phyloP scores from a whole-genome alignment of 164 flowering plant genomes.

The Macadamia tetraphylla region DNA sequence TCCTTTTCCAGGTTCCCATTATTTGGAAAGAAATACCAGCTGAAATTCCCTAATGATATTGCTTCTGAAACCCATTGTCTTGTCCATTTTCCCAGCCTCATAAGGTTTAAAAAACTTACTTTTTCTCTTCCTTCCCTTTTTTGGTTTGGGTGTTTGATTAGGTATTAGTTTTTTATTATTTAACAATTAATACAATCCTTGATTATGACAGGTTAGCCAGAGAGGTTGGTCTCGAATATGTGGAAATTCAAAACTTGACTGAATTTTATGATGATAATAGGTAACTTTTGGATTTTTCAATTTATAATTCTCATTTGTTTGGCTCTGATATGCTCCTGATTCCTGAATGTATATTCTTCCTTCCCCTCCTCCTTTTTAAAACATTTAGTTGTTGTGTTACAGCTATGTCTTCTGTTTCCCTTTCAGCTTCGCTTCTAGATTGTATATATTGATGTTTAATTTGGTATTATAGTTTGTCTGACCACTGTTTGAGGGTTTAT shows the following conservation, averaged over 20 bases:
- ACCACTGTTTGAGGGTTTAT: no score
- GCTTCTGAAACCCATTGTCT: slow-evolving; percentile 78
- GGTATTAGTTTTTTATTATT: not conserved
- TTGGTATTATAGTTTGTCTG: no score
- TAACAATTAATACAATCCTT: not conserved
- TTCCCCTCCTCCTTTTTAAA: no score
- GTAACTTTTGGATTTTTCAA: slow-evolving; percentile 22
- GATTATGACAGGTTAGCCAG: slow-evolving; percentile 75
- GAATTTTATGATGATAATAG: slow-evolving; percentile 98
- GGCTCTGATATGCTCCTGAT: not conserved
- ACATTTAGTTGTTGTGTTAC: not conserved
- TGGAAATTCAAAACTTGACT: slow-evolving; percentile 89
- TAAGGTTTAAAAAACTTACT: slow-evolving; percentile 47
- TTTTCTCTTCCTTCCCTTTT: not conserved
- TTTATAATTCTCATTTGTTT: not conserved
- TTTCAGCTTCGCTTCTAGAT: not conserved
- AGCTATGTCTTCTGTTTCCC: not conserved
- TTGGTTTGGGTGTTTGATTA: not conserved
- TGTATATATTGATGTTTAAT: not conserved
- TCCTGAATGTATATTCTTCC: no score
- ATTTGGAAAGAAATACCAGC: slow-evolving; percentile 90
- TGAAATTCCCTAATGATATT: slow-evolving; percentile 73
- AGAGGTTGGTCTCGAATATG: slow-evolving; percentile 92
- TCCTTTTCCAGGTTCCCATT: slow-evolving; percentile 70
- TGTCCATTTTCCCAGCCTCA: slow-evolving; percentile 96